Evolutionary conservation across 73 alveolate species (phyloP).

Genomic region (Paramecium bursaria): DNA sequence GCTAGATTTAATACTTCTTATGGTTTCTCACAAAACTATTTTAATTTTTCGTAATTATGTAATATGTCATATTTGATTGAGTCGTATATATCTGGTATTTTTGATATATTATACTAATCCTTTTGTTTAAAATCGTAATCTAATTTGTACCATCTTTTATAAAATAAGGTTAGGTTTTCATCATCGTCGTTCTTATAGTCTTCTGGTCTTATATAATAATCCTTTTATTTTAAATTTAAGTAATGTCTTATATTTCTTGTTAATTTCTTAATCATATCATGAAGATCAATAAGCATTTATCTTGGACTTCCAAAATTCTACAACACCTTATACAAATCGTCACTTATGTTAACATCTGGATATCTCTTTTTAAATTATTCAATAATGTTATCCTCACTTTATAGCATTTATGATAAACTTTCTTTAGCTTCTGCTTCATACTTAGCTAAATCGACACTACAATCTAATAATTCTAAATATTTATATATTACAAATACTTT

Average conservation of each 20-base stretch:
- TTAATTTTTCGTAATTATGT: constrained; percentile 78
- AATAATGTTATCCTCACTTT: not conserved
- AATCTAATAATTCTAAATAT: constrained; percentile 38
- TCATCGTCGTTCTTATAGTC: constrained; percentile 62
- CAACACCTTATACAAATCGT: not conserved
- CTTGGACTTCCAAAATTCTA: not conserved
- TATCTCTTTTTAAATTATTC: constrained; percentile 2
- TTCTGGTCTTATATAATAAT: constrained; percentile 65
- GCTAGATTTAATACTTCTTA: constrained; percentile 77
- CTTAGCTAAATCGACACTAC: not conserved
- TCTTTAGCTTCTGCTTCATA: constrained; percentile 76
- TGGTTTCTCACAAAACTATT: constrained; percentile 74
- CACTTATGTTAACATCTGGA: constrained; percentile 50
- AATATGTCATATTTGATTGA: constrained; percentile 90
- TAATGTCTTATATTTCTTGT: constrained; percentile 51
- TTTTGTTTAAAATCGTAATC: constrained; percentile 84
- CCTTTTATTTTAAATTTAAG: constrained; percentile 25
- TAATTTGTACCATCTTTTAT: constrained; percentile 90
- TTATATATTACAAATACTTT: constrained; percentile 78
- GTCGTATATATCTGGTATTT: constrained; percentile 95
- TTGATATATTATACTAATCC: constrained; percentile 82
- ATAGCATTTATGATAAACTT: constrained; percentile 69
- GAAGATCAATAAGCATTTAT: constrained; percentile 23
- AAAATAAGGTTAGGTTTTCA: constrained; percentile 81
- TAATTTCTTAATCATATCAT: constrained; percentile 39